Evolutionary conservation across 2,329 filamentous ascomycete species (phyloP), one percentile per base, ranked within the genome.

Genomic region (Polytolypa hystricis): DNA sequence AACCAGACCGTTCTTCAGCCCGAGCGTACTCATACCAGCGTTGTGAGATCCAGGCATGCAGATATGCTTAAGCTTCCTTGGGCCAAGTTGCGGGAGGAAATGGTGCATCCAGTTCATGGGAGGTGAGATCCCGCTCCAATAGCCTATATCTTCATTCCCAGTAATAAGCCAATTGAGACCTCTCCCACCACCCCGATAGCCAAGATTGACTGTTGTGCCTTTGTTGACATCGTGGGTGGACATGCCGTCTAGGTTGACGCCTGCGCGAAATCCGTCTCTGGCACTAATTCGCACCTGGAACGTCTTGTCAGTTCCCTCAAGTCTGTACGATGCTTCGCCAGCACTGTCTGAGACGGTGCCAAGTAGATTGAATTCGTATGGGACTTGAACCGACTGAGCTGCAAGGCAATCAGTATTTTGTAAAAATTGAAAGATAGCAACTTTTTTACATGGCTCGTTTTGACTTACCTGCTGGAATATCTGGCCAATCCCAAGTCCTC

Each of bases 1-100:
- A 3, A 60, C 64, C 21, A n/a, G 7, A 10, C 56, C 51, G 4
- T 65, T 63, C 10, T 49, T 44, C 31, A 46, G 38, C 11, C 56
- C 52, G 8, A 40, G 65, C 1, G 42, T 53, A 16, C 56, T 61
- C 65, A 71, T 70, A n/a, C 66, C 67, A 0, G 65, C 55, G 39
- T 70, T 65, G 41, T 71, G 66, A 3, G 64, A 60, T 6, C 66
- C 67, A 0, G 67, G 67, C 55, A 71, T 62, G 33, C 62, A 56
- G 12, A 71, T 54, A 19, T 69, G 58, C 35, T 61, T 61, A 0
- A 71, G 47, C 1, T 57, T 58, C 8, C 67, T 58, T 30, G 57
- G 56, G 3, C 55, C 56, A 4, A 64, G 43, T 3, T 52, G 54
- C 2, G 48, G 50, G 30, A 64, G 46, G 32, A 54, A 59, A 27